Conservation (phyloP, 192 early-diverging fungal genomes). For the Podila clonocystis region DNA sequence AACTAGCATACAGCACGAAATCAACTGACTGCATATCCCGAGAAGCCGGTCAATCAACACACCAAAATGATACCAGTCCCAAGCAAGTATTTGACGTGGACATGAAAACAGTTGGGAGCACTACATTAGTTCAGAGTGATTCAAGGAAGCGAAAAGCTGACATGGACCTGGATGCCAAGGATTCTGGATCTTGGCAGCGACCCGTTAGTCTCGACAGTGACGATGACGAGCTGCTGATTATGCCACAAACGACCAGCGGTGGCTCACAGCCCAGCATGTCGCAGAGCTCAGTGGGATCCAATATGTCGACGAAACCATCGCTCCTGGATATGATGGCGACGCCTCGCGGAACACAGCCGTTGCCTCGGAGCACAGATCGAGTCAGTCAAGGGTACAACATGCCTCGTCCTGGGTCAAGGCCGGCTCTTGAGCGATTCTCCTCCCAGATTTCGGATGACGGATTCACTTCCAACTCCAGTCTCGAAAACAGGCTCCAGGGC, state of each 20-base stretch:
- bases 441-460: constrained; percentile 40
- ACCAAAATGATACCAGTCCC: not conserved
- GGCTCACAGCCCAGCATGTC: not conserved
- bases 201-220: constrained; percentile 26
- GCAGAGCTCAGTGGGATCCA: not conserved
- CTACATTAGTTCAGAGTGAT: not conserved
- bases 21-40: no score
- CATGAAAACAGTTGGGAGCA: no score
- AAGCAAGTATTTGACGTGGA: no score
- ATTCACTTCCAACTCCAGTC: constrained; percentile 28
- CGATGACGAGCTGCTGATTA: constrained; percentile 15
- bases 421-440: not conserved
- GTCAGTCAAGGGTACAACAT: not conserved
- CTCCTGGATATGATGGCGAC: constrained; percentile 45
- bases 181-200: not conserved
- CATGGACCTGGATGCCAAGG: not conserved
- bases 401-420: constrained; percentile 1
- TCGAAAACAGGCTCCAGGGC: constrained; percentile 24
- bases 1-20: no score
- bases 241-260: not conserved
- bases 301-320: constrained; percentile 1
- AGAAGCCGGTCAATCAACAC: no score
- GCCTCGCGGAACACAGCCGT: constrained; percentile 26
- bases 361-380: constrained; percentile 10
- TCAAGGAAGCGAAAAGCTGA: constrained; percentile 15